Percentiles rank a stretch among this genome's conserved stretches.
Conservation (phyloP, 1,284 basidiomycete genomes). For the Cutaneotrichosporon sp. region DNA sequence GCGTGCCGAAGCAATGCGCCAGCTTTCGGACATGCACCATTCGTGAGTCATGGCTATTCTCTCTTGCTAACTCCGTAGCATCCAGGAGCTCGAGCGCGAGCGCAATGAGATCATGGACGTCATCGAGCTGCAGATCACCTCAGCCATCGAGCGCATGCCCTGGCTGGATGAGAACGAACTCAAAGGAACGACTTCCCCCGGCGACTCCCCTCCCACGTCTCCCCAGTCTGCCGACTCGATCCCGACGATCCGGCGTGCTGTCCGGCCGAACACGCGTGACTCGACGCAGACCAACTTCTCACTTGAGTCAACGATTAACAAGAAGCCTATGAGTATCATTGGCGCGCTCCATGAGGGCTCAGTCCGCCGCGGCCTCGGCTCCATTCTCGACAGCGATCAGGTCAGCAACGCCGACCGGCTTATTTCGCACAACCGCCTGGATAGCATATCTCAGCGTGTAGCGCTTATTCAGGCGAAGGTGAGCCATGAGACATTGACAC, state of each 20-base stretch:
- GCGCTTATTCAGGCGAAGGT: conserved; percentile 33
- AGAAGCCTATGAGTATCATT: conserved; percentile 20
- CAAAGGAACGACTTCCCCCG: background rate
- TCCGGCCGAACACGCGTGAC: conserved; percentile 22
- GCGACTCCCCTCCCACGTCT: conserved; percentile 9
- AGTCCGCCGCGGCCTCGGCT: conserved; percentile 14
- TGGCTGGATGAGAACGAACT: conserved; percentile 2
- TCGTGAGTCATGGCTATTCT: conserved; percentile 20
- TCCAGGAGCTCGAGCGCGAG: conserved; percentile 46
- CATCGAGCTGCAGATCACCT: conserved; percentile 43
- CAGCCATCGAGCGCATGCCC: conserved; percentile 29
- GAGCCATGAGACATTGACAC: background rate
- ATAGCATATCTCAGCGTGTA: conserved; percentile 28
- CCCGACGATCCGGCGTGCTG: conserved; percentile 3
- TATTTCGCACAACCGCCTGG: conserved; percentile 12
- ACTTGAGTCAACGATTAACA: conserved; percentile 6
- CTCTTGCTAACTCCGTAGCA: conserved; percentile 20
- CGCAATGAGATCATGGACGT: conserved; percentile 45
- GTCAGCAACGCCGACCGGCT: conserved; percentile 17
- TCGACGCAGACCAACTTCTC: conserved; percentile 23
- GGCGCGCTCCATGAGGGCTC: conserved; percentile 20
- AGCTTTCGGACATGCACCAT: conserved; percentile 47
- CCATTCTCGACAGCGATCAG: conserved; percentile 17
- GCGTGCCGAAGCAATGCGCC: conserved; percentile 43
- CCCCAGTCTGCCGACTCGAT: background rate